phyloP scores from a whole-genome alignment of 2,329 filamentous ascomycete species.

The Neonectria neomacrospora region DNA sequence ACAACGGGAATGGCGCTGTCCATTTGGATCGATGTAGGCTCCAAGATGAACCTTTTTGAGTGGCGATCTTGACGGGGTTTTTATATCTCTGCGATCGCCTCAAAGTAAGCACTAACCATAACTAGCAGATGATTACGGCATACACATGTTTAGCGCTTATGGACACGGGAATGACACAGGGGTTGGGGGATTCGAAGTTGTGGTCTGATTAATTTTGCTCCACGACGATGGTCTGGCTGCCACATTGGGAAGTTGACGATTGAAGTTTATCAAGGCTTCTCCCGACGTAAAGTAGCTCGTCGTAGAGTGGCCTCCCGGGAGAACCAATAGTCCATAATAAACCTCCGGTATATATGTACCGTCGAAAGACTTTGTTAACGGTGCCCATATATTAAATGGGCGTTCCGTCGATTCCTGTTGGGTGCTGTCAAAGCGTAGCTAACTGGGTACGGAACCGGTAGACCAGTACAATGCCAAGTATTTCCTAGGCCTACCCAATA shows the following conservation, averaged over 20 bases:
- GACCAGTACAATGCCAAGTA: no score
- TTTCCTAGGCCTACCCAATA: no score
- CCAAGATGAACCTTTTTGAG: background rate
- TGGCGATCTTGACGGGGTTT: no score
- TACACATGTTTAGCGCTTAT: background rate
- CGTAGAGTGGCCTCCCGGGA: background rate
- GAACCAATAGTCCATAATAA: background rate
- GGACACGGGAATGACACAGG: background rate
- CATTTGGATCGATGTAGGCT: background rate
- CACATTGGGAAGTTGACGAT: background rate
- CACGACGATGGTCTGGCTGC: background rate
- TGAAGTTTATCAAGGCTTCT: background rate
- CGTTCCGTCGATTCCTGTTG: no score
- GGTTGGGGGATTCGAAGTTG: background rate
- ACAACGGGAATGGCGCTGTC: slow-evolving; percentile 30
- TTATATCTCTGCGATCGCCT: background rate
- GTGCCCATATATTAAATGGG: no score
- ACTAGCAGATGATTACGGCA: background rate
- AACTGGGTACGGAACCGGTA: no score
- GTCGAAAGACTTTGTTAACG: background rate
- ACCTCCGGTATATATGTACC: background rate
- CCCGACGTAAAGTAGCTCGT: background rate
- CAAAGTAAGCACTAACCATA: background rate
- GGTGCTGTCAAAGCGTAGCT: background rate
- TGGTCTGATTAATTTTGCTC: background rate